phyloP scores from a whole-genome alignment of 106 monocot genomes.

The Apostasia shenzhenica region DNA sequence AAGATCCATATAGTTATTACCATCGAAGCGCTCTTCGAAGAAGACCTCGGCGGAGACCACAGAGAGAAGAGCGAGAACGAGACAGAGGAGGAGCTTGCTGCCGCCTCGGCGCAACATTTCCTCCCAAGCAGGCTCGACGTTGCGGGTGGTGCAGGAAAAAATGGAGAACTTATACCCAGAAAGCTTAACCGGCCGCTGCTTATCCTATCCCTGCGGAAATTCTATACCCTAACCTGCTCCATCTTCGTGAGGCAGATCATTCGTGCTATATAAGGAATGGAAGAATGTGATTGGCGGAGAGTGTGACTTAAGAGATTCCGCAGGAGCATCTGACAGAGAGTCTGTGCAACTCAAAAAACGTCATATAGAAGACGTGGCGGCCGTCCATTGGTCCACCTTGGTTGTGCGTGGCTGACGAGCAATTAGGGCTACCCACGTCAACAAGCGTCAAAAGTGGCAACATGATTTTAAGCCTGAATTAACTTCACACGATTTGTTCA shows the following conservation, averaged over 20 bases:
- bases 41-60: slow-evolving; percentile 11
- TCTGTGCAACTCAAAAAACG: not conserved
- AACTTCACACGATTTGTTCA: too few species aligned
- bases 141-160: too few species aligned
- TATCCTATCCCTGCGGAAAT: not conserved
- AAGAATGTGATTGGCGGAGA: not conserved
- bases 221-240: not conserved
- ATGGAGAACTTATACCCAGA: not conserved
- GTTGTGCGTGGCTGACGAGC: not conserved
- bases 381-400: not conserved
- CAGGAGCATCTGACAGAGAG: not conserved
- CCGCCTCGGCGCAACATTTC: slow-evolving; percentile 1
- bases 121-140: not conserved
- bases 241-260: not conserved
- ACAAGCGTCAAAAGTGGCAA: not conserved
- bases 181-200: not conserved
- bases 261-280: not conserved
- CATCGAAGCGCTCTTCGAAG: slow-evolving; percentile 26
- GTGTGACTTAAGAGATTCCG: not conserved
- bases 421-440: not conserved
- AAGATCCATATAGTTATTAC: slow-evolving; percentile 4
- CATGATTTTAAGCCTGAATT: too few species aligned
- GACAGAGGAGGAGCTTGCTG: not conserved
- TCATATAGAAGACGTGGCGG: not conserved
- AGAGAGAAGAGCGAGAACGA: slow-evolving; percentile 5